A percentile compares a stretch with the other conserved stretches of the same genome.
phyloP scores from a whole-genome alignment of 768 basidiomycete genomes.

The Pisolithus tinctorius region DNA sequence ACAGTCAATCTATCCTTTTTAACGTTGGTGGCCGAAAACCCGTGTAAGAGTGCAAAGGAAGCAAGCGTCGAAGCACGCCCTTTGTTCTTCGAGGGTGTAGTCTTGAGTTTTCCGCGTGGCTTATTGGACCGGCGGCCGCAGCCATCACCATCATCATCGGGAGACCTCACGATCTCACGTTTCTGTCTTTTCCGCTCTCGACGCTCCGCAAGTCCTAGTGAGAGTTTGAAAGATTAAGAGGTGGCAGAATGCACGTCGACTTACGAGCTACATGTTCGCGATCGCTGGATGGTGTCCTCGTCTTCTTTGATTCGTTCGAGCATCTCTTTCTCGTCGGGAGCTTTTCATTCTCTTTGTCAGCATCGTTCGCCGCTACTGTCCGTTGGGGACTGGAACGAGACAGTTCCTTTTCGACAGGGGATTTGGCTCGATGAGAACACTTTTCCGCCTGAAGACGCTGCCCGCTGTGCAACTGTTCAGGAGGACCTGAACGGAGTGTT shows the following conservation, averaged over 20 bases:
- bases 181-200: slow-evolving; percentile 58
- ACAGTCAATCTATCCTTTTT: slow-evolving; percentile 33
- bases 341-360: slow-evolving; percentile 1
- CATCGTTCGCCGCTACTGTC: not conserved
- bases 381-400: not conserved
- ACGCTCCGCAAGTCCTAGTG: slow-evolving; percentile 55
- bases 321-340: slow-evolving; percentile 7
- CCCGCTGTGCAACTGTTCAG: too few species aligned
- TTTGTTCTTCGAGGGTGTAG: slow-evolving; percentile 17
- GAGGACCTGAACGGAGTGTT: not conserved
- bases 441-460: not conserved
- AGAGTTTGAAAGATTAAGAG: not conserved
- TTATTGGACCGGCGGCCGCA: slow-evolving; percentile 1
- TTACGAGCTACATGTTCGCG: slow-evolving; percentile 32
- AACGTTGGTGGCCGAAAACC: slow-evolving; percentile 32
- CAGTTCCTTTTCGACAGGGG: not conserved
- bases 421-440: not conserved
- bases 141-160: slow-evolving; percentile 8
- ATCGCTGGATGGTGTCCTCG: slow-evolving; percentile 20
- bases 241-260: slow-evolving; percentile 9
- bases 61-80: slow-evolving; percentile 8
- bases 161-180: slow-evolving; percentile 41
- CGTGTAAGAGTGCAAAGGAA: slow-evolving; percentile 31
- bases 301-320: slow-evolving; percentile 19
- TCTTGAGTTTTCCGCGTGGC: slow-evolving; percentile 9